These are phyloP conservation scores for Pythium oligandrum DNA, from an alignment of 352 stramenopile species.

Conservation along the genomic window DNA sequence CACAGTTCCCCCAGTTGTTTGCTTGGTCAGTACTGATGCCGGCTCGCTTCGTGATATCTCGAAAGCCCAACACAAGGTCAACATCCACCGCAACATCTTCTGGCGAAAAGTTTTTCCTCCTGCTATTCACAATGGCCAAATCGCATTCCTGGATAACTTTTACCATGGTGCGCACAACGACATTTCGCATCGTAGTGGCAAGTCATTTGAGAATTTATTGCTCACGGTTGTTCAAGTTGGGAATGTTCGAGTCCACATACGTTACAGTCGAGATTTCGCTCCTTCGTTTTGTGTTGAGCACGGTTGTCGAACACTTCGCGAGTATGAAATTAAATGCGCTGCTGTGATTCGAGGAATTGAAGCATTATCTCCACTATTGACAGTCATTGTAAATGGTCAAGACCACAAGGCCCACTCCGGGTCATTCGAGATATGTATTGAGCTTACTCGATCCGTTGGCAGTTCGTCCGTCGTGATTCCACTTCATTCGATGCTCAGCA, in stretches of 20 bases:
- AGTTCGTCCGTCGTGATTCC: conserved; percentile 22
- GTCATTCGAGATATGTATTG: conserved; percentile 54
- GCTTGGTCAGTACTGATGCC: not conserved
- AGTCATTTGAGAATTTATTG: conserved; percentile 58
- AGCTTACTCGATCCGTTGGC: conserved; percentile 25
- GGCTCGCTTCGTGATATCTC: conserved; percentile 27
- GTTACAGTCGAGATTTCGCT: conserved; percentile 31
- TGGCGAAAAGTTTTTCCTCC: conserved; percentile 45
- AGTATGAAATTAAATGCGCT: conserved; percentile 44
- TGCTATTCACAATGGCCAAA: not conserved
- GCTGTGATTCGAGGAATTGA: conserved; percentile 37
- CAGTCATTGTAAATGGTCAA: conserved; percentile 33
- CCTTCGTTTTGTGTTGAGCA: conserved; percentile 31
- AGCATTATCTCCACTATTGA: conserved; percentile 44
- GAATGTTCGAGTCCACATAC: conserved; percentile 42
- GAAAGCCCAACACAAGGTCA: conserved; percentile 25
- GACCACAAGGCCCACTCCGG: conserved; percentile 15
- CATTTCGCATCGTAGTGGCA: conserved; percentile 22
- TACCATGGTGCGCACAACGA: conserved; percentile 55
- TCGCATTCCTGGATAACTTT: conserved; percentile 52
- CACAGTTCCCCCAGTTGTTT: conserved; percentile 4
- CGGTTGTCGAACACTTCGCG: conserved; percentile 40
- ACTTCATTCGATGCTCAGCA: conserved; percentile 53
- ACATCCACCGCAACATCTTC: conserved; percentile 47
- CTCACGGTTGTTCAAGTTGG: conserved; percentile 43